These are phyloP conservation scores for Fusarium duplospermum DNA, from an alignment of 2,329 filamentous ascomycete genomes.

Conservation along the genomic window DNA sequence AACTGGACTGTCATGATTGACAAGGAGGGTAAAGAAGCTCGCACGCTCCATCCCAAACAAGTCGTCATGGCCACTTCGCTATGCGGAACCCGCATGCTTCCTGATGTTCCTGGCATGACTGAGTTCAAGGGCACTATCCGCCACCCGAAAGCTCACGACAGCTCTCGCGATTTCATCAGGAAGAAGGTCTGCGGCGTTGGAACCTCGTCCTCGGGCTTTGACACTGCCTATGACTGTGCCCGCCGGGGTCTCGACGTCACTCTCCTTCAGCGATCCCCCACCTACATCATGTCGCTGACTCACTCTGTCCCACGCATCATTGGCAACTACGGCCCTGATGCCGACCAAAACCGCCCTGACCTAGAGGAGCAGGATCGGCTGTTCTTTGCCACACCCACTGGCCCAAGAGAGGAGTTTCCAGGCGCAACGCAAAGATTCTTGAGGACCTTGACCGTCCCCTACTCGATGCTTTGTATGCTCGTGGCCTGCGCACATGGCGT, in stretches of 20 bases:
- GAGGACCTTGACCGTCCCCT: conserved; percentile 23
- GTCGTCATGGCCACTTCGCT: conserved; percentile 19
- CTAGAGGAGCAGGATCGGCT: conserved; percentile 63
- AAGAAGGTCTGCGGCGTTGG: conserved; percentile 22
- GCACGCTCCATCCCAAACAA: conserved; percentile 23
- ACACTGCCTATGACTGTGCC: conserved; percentile 15
- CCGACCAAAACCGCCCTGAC: conserved; percentile 58
- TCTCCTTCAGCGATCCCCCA: conserved; percentile 39
- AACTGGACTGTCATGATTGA: conserved; percentile 65
- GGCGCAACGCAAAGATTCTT: conserved; percentile 22
- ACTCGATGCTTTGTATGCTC: conserved; percentile 16
- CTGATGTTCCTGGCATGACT: conserved; percentile 6
- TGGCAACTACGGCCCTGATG: conserved; percentile 38
- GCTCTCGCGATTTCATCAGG: conserved; percentile 8
- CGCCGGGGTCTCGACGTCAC: conserved; percentile 19
- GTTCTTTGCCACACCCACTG: conserved; percentile 65
- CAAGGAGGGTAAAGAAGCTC: conserved; percentile 14
- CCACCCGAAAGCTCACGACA: conserved; percentile 13
- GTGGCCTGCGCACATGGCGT: conserved; percentile 47
- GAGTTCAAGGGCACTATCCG: conserved; percentile 12
- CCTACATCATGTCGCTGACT: conserved; percentile 49
- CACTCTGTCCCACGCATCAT: conserved; percentile 43
- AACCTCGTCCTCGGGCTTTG: conserved; percentile 18
- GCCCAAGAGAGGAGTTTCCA: conserved; percentile 56
- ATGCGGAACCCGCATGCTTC: conserved; percentile 5